Evolutionary conservation across 768 basidiomycete genomes (phyloP).

Genomic region (Kwoniella newhampshirensis): DNA sequence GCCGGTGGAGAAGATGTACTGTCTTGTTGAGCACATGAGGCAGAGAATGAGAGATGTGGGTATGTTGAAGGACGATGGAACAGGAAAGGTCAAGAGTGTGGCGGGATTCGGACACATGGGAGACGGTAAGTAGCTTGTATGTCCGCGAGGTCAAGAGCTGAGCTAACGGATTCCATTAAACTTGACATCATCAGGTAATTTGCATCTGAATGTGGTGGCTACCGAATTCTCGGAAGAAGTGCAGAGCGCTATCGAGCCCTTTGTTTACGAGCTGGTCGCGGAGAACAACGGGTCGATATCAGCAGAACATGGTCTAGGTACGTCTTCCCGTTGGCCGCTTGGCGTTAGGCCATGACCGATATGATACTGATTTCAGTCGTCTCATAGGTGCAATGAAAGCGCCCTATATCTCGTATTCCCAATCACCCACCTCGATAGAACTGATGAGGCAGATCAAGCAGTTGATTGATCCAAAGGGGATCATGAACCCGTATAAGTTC

Average conservation of each 20-base stretch:
- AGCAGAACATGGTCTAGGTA: slow-evolving; percentile 87
- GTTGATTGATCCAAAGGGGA: slow-evolving; percentile 82
- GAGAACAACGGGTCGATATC: slow-evolving; percentile 80
- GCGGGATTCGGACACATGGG: slow-evolving; percentile 95
- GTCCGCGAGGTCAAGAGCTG: neutral
- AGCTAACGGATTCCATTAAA: neutral
- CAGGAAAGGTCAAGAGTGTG: slow-evolving; percentile 66
- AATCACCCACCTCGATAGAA: slow-evolving; percentile 72
- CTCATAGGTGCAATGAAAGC: slow-evolving; percentile 81
- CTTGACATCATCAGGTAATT: slow-evolving; percentile 63
- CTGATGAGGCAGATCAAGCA: slow-evolving; percentile 88
- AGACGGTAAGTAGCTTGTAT: slow-evolving; percentile 66
- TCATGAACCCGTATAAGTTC: slow-evolving; percentile 73
- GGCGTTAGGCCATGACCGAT: neutral
- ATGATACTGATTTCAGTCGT: no score
- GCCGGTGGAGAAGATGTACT: slow-evolving; percentile 79
- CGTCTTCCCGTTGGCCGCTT: neutral
- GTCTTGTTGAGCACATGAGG: slow-evolving; percentile 76
- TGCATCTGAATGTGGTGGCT: slow-evolving; percentile 89
- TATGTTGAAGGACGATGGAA: slow-evolving; percentile 59
- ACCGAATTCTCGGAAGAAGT: slow-evolving; percentile 79
- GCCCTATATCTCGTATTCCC: slow-evolving; percentile 82
- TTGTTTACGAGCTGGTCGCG: slow-evolving; percentile 81
- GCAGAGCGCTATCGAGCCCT: slow-evolving; percentile 84
- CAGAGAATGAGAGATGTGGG: slow-evolving; percentile 61